A percentile compares a stretch with the other conserved stretches of the same genome.
Conservation (phyloP, 805 yeast species). For the Komagataella phaffii region DNA sequence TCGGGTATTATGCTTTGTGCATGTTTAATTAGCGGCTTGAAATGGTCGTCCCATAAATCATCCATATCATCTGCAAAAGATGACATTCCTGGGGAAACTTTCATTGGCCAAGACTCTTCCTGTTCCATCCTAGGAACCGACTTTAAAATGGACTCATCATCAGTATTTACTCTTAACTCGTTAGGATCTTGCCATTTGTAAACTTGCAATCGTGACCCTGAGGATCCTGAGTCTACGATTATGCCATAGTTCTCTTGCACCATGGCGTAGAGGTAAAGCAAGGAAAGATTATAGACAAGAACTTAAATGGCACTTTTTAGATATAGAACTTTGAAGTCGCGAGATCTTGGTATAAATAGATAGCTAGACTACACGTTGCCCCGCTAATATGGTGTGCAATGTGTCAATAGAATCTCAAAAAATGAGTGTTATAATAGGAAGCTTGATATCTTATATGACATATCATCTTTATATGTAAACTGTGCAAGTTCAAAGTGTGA, state of each 20-base stretch:
- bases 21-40: constrained; percentile 46
- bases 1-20: constrained; percentile 64
- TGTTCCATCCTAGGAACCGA: constrained; percentile 61
- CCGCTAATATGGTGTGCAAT: neutral
- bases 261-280: neutral
- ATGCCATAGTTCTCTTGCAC: constrained; percentile 47
- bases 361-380: neutral
- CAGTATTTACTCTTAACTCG: constrained; percentile 15
- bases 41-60: constrained; percentile 60
- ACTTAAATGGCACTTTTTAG: neutral
- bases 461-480: neutral
- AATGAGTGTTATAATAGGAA: too few species aligned
- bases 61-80: constrained; percentile 39
- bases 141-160: constrained; percentile 21
- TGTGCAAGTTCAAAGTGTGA: neutral
- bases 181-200: constrained; percentile 62
- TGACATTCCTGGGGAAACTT: constrained; percentile 79
- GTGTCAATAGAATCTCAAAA: neutral
- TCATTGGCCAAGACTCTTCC: constrained; percentile 54
- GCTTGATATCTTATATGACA: neutral
- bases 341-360: neutral
- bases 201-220: constrained; percentile 82
- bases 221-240: constrained; percentile 90
- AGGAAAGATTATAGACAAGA: neutral
- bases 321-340: neutral